phyloP scores from a whole-genome alignment of 73 alveolate species.

The Paramecium caudatum region DNA sequence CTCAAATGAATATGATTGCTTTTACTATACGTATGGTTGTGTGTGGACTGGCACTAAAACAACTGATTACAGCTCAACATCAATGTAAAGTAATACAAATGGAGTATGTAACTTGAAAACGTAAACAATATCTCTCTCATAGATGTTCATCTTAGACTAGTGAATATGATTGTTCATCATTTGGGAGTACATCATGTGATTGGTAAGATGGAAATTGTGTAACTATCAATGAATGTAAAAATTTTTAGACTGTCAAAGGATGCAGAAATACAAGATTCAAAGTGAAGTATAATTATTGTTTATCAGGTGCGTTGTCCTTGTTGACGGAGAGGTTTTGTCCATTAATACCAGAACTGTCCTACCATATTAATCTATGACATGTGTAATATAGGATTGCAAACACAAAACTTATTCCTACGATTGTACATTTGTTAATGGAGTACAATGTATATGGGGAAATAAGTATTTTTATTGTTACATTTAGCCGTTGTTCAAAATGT shows the following conservation, averaged over 20 bases:
- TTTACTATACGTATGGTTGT: not conserved
- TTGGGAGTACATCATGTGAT: slow-evolving; percentile 17
- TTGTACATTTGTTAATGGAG: slow-evolving; percentile 6
- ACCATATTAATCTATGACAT: not conserved
- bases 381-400: not conserved
- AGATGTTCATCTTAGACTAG: not conserved
- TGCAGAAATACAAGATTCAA: slow-evolving; percentile 38
- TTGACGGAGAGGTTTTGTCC: not conserved
- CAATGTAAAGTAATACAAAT: not conserved
- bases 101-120: not conserved
- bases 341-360: not conserved
- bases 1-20: not conserved
- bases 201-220: not conserved
- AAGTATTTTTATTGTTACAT: not conserved
- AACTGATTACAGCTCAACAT: not conserved
- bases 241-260: not conserved
- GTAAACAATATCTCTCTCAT: not conserved
- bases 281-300: too few relatives aligned
- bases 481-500: not conserved
- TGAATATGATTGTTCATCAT: not conserved
- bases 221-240: not conserved
- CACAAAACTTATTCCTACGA: not conserved
- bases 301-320: not conserved
- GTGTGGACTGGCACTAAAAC: not conserved
- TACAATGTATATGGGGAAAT: not conserved